Evolutionary conservation across 495 filamentous ascomycete species (phyloP).

Genomic region (Aspergillus panamensis): DNA sequence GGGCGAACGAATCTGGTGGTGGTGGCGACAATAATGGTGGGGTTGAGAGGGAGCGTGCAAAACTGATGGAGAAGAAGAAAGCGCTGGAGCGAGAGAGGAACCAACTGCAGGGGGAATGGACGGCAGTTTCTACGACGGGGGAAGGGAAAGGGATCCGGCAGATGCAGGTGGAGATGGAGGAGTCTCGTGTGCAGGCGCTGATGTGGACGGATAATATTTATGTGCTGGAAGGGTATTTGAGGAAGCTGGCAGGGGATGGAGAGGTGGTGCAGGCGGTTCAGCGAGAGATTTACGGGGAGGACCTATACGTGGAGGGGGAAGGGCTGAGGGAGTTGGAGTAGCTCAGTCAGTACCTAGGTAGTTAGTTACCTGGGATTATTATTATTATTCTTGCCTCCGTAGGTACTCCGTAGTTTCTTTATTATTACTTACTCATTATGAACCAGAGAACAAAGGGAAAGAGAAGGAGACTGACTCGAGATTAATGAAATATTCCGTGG

Average conservation of each 20-base stretch:
- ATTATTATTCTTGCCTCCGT: no score
- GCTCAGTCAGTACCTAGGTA: no score
- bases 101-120: slow-evolving; percentile 24
- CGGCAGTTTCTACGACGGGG: slow-evolving; percentile 34
- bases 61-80: slow-evolving; percentile 25
- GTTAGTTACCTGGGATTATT: no score
- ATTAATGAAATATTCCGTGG: no score
- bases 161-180: slow-evolving; percentile 47
- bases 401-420: no score
- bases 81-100: slow-evolving; percentile 28
- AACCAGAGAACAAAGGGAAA: no score
- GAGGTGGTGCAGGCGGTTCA: slow-evolving; percentile 50
- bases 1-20: neutral
- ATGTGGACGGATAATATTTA: slow-evolving; percentile 64
- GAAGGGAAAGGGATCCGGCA: slow-evolving; percentile 50
- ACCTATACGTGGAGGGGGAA: slow-evolving; percentile 62
- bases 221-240: slow-evolving; percentile 58
- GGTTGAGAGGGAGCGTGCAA: slow-evolving; percentile 23
- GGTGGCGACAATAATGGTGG: slow-evolving; percentile 13
- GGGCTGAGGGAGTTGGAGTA: slow-evolving; percentile 49
- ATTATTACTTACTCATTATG: no score
- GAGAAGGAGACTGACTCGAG: no score
- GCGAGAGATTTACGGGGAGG: slow-evolving; percentile 56
- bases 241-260: slow-evolving; percentile 48
- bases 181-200: slow-evolving; percentile 45